These are phyloP conservation scores for Hsuehochloa calcarea DNA, from an alignment of 176 grass and related monocot genomes.

Conservation along the genomic window DNA sequence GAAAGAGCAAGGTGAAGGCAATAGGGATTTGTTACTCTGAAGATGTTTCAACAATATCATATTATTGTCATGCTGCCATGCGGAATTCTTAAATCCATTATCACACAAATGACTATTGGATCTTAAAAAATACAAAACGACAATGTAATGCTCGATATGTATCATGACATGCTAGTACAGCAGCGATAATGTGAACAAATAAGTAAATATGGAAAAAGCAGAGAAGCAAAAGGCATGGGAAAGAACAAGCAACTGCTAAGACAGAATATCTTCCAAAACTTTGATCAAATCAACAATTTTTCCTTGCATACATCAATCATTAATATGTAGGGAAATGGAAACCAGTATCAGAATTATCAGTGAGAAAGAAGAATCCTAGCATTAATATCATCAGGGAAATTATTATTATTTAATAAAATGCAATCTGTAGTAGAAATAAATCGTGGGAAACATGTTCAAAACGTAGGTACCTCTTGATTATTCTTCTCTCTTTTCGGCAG, in stretches of 20 bases:
- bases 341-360: neutral
- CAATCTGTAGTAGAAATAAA: neutral
- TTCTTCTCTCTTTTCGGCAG: conserved; percentile 38
- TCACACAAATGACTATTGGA: neutral
- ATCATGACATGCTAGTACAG: neutral
- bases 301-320: neutral
- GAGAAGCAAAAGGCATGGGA: neutral
- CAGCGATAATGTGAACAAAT: neutral
- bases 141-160: neutral
- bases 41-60: neutral
- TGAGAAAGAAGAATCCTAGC: neutral
- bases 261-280: neutral
- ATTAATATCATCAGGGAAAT: neutral
- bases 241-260: neutral
- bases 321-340: neutral
- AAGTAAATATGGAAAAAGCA: neutral
- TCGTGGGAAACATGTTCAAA: neutral
- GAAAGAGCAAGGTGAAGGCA: neutral
- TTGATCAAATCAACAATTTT: conserved; percentile 3
- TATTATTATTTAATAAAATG: neutral
- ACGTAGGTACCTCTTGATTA: conserved; percentile 42
- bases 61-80: neutral
- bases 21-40: neutral
- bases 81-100: neutral
- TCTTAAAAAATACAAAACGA: neutral